A percentile compares a stretch with the other conserved stretches of the same genome.
Evolutionary conservation across 805 yeast genomes (phyloP).

Genomic region (Metschnikowia picachoensis): DNA sequence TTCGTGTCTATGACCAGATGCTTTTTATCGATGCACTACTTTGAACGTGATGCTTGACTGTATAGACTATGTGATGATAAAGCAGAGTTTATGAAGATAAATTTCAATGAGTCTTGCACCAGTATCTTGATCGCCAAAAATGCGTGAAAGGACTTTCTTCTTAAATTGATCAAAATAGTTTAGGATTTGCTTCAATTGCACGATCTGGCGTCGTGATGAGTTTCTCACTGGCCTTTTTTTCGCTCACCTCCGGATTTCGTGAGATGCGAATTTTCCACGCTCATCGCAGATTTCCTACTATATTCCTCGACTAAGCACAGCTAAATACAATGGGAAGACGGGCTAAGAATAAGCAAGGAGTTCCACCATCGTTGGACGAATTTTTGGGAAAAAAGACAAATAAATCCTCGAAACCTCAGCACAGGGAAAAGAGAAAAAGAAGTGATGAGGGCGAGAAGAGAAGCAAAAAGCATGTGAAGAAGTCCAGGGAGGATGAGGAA

Average conservation of each 20-base stretch:
- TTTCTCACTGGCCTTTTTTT: not conserved
- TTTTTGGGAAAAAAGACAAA: slow-evolving; percentile 44
- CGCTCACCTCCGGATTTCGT: slow-evolving; percentile 7
- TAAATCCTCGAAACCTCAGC: slow-evolving; percentile 28
- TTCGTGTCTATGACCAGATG: too few relatives aligned
- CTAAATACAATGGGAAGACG: slow-evolving; percentile 74
- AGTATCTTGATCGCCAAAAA: too few relatives aligned
- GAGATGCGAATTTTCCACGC: slow-evolving; percentile 16
- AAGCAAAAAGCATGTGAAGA: slow-evolving; percentile 19
- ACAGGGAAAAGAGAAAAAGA: slow-evolving; percentile 27
- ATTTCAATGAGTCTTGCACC: too few relatives aligned
- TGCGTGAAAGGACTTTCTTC: too few relatives aligned
- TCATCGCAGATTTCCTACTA: slow-evolving; percentile 18
- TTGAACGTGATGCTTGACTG: too few relatives aligned
- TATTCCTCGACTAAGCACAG: slow-evolving; percentile 3
- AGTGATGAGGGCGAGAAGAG: slow-evolving; percentile 16
- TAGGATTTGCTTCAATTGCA: too few relatives aligned
- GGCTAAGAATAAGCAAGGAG: slow-evolving; percentile 88
- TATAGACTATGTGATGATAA: too few relatives aligned
- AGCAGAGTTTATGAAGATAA: too few relatives aligned
- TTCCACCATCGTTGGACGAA: slow-evolving; percentile 86
- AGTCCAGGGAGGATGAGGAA: slow-evolving; percentile 13
- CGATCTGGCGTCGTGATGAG: too few relatives aligned
- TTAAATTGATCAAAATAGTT: too few relatives aligned
- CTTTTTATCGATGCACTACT: too few relatives aligned